A percentile compares a stretch with the other conserved stretches of the same genome.
Evolutionary conservation across 805 yeast genomes (phyloP).

Genomic region (Babjeviella inositovora): DNA sequence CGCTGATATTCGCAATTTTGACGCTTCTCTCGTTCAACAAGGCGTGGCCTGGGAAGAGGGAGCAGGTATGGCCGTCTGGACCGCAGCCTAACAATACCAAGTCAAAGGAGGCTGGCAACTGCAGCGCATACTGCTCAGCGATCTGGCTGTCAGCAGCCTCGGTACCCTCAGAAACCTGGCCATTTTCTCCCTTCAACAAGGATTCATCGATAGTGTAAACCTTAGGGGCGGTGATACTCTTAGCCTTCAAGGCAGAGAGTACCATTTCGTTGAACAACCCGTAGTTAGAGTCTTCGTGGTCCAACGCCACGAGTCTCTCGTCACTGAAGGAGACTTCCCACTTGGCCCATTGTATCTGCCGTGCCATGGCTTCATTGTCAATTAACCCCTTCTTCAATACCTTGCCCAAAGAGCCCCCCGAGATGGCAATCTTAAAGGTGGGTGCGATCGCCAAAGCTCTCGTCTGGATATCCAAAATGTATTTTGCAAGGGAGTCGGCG

Average conservation of each 20-base stretch:
- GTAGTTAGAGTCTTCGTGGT: conserved; percentile 74
- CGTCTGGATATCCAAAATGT: conserved; percentile 46
- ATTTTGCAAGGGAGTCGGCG: conserved; percentile 50
- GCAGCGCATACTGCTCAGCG: conserved; percentile 45
- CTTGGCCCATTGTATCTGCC: conserved; percentile 42
- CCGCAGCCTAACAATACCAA: conserved; percentile 78
- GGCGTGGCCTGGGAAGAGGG: conserved; percentile 75
- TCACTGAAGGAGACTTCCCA: conserved; percentile 84
- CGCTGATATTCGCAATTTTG: conserved; percentile 48
- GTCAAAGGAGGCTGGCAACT: conserved; percentile 44
- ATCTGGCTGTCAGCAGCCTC: conserved; percentile 26
- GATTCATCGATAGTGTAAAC: conserved; percentile 52
- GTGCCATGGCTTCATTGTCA: conserved; percentile 26
- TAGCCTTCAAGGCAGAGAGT: conserved; percentile 25
- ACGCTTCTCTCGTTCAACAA: conserved; percentile 37
- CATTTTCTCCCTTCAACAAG: conserved; percentile 33
- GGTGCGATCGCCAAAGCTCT: conserved; percentile 26
- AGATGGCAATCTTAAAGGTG: conserved; percentile 60
- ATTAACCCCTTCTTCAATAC: conserved; percentile 55
- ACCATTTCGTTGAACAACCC: conserved; percentile 60
- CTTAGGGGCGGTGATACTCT: conserved; percentile 31
- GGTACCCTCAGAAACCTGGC: conserved; percentile 24
- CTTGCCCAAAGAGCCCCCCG: conserved; percentile 84
- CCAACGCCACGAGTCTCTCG: conserved; percentile 77
- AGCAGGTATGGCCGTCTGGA: conserved; percentile 93